Evolutionary conservation across 495 filamentous ascomycete species (phyloP), one percentile per base, ranked within the genome.

Genomic region (Aspergillus bridgeri): DNA sequence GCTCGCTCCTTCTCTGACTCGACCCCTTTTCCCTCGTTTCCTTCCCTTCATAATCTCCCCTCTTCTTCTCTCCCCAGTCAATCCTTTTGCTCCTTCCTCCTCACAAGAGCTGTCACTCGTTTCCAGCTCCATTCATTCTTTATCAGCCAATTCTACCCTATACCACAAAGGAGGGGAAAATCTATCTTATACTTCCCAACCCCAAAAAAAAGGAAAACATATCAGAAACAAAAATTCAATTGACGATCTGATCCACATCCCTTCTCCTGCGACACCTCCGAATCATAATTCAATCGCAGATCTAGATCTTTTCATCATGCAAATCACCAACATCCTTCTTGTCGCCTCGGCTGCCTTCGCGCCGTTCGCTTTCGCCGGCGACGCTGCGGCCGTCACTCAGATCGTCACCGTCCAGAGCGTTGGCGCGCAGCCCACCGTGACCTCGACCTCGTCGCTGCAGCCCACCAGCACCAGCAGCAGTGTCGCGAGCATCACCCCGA

Each of bases 41-140:
- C 42, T 58, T 50, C 24, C 38, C 57, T 48, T 55, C 45, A 38
- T 38, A 38, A 38, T 38, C 21, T 43, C 33, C 9, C 33, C 33
- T 33, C 29, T 38, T 38, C 50, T 52, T 51, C 58, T 61, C 29
- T 58, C 48, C 57, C 51, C 9, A 51, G 55, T 53, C 46, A 42
- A 50, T 60, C 51, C 56, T 45, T 64, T 61, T 55, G 48, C 21
- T 54, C 27, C 42, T 29, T 48, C 25, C 25, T 42, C 49, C 57
- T 48, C 48, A 73, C 67, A 68, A 69, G 71, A 65, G 68, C 72
- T 71, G 69, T 71, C 69, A 63, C 64, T 76, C 70, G 57, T 75
- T 76, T 65, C 59, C 68, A 70, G 69, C 65, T 68, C 65, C 62
- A 73, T 71, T 68, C 73, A 61, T 61, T 76, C 71, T 64, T 70